These are phyloP conservation scores for Anthracocystis panici-leucophaei DNA, from an alignment of 1,284 basidiomycete species.

Conservation along the genomic window DNA sequence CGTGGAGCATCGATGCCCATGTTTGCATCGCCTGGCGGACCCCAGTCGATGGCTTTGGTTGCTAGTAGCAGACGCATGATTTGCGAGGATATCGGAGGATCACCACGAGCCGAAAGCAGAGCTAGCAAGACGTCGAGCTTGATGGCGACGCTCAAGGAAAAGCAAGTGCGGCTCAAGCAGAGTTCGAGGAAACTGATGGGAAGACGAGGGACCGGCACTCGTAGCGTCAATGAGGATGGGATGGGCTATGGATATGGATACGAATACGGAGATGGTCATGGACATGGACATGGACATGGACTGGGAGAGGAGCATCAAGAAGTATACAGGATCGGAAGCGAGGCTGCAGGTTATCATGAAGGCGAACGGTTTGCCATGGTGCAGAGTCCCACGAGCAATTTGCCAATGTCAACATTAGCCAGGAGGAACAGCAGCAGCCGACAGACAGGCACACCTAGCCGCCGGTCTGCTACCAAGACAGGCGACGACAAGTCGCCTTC, in stretches of 20 bases:
- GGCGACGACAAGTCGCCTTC: constrained; percentile 21
- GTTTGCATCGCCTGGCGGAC: neutral
- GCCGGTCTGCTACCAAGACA: constrained; percentile 8
- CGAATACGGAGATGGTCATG: neutral
- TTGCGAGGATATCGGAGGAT: constrained; percentile 20
- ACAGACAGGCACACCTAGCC: constrained; percentile 4
- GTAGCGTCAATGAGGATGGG: neutral
- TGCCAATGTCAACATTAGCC: neutral
- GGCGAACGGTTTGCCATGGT: neutral
- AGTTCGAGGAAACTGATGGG: constrained; percentile 35
- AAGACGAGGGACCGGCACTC: constrained; percentile 11
- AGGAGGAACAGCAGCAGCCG: neutral
- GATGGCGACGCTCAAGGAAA: constrained; percentile 45
- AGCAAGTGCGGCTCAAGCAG: constrained; percentile 37
- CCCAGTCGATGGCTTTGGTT: neutral
- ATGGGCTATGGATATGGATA: neutral
- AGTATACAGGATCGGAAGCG: constrained; percentile 3
- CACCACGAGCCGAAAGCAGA: constrained; percentile 13
- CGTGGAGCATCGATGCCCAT: constrained; percentile 33
- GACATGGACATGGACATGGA: neutral
- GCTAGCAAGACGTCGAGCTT: constrained; percentile 17
- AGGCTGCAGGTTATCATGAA: neutral
- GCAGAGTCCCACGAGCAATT: neutral
- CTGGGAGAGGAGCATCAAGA: neutral
- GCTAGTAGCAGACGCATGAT: neutral